phyloP scores from a whole-genome alignment of 176 grass and related monocot species.

The Pontederia paniculata region DNA sequence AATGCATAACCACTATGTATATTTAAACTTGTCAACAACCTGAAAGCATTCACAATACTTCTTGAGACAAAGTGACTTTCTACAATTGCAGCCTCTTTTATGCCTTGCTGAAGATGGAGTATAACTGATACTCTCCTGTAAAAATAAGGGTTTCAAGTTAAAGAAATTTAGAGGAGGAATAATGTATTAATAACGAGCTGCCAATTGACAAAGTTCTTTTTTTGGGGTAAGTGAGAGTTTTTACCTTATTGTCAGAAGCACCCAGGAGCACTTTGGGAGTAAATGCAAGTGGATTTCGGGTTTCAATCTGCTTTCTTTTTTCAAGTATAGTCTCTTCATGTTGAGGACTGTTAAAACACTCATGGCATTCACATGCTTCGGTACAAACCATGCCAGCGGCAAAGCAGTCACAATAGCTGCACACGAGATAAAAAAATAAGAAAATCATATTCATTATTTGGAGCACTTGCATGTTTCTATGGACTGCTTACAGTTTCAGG shows the following conservation, averaged over 20 bases:
- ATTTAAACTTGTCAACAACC: constrained; percentile 9
- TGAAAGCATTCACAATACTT: constrained; percentile 38
- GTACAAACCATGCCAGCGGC: constrained; percentile 23
- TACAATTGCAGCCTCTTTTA: constrained; percentile 34
- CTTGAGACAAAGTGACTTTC: constrained; percentile 32
- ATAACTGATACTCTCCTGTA: constrained; percentile 21
- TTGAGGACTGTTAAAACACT: constrained; percentile 14
- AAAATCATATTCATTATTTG: not conserved
- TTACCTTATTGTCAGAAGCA: constrained; percentile 8
- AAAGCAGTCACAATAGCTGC: constrained; percentile 36
- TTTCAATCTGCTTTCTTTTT: constrained; percentile 24
- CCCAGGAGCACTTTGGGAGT: constrained; percentile 23
- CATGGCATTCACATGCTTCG: constrained; percentile 24
- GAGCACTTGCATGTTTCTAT: not conserved
- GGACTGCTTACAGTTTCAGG: constrained; percentile 24
- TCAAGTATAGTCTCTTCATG: constrained; percentile 21
- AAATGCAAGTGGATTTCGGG: constrained; percentile 34
- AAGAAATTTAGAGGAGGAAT: not conserved
- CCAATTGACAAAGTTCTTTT: not conserved
- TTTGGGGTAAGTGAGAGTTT: too few relatives aligned
- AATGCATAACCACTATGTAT: not conserved
- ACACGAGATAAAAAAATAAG: not conserved
- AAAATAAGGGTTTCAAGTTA: not conserved
- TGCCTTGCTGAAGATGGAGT: constrained; percentile 26
- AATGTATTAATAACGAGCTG: not conserved